These are phyloP conservation scores for Ogataea pini DNA, from an alignment of 805 yeast species.

Conservation along the genomic window DNA sequence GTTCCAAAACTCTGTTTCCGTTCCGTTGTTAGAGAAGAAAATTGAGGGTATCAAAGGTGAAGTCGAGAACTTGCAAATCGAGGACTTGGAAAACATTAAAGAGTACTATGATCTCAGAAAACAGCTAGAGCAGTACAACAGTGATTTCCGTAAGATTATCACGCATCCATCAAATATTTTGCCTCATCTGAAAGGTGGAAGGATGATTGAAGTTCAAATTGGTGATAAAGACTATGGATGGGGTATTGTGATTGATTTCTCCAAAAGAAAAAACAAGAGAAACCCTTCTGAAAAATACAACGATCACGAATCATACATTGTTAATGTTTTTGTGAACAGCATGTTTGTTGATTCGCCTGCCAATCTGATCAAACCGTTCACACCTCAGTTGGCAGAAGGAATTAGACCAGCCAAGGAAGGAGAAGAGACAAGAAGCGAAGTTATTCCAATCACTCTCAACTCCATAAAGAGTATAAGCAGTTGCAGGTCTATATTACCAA, in stretches of 20 bases:
- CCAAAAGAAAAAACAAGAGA: conserved; percentile 63
- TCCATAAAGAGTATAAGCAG: conserved; percentile 77
- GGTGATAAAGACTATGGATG: conserved; percentile 82
- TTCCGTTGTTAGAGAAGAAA: conserved; percentile 78
- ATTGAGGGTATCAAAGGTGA: conserved; percentile 54
- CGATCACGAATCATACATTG: conserved; percentile 89
- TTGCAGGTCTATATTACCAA: conserved; percentile 78
- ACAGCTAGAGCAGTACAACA: conserved; percentile 68
- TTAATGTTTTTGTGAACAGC: conserved; percentile 76
- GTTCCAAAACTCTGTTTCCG: conserved; percentile 89
- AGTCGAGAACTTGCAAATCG: conserved; percentile 53
- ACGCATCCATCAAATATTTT: conserved; percentile 89
- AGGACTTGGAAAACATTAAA: conserved; percentile 70
- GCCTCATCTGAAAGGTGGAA: conserved; percentile 85
- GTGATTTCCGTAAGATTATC: conserved; percentile 76
- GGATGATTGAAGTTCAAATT: conserved; percentile 71
- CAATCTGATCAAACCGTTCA: conserved; percentile 72
- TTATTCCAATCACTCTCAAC: conserved; percentile 80
- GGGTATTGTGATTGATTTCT: conserved; percentile 83
- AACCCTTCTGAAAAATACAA: conserved; percentile 57
- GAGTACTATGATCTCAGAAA: conserved; percentile 82
- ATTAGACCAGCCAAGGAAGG: conserved; percentile 78
- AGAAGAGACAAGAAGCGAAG: conserved; percentile 71
- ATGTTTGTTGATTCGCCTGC: conserved; percentile 85
- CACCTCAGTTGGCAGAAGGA: conserved; percentile 82